Conservation (phyloP, 805 yeast genomes). For the Komagataella phaffii region DNA sequence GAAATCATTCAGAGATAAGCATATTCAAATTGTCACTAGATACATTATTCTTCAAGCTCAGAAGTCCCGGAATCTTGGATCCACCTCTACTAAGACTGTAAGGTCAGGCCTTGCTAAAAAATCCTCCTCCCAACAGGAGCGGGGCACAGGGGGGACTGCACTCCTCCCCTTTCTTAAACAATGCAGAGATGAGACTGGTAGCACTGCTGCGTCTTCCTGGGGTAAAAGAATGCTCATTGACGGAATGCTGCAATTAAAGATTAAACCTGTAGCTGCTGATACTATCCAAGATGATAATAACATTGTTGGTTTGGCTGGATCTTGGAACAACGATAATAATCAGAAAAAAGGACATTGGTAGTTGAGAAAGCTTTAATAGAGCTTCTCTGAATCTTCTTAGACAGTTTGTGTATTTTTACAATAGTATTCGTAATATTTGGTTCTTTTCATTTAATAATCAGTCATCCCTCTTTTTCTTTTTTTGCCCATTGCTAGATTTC, state of each 20-base stretch:
- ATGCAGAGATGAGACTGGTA: constrained; percentile 93
- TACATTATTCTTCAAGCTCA: constrained; percentile 75
- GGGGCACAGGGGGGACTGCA: constrained; percentile 93
- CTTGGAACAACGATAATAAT: constrained; percentile 18
- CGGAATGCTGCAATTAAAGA: constrained; percentile 23
- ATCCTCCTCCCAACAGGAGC: constrained; percentile 31
- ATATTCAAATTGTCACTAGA: constrained; percentile 83
- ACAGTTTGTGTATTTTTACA: not conserved
- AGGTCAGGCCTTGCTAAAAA: constrained; percentile 55
- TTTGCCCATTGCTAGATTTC: not conserved
- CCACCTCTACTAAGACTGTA: constrained; percentile 31
- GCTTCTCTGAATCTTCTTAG: not conserved
- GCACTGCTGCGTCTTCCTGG: constrained; percentile 88
- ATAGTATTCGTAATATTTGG: not conserved
- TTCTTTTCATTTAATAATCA: not conserved
- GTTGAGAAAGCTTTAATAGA: not conserved
- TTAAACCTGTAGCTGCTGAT: not conserved
- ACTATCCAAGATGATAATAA: not conserved
- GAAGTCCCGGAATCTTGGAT: constrained; percentile 35
- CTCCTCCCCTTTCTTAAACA: constrained; percentile 86
- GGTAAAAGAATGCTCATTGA: constrained; percentile 60
- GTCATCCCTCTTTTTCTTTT: constrained; percentile 1
- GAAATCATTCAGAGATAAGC: constrained; percentile 81
- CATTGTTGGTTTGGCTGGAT: constrained; percentile 17
- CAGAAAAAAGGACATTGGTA: not conserved